phyloP scores from a whole-genome alignment of 331 rosid species.

The Ulmus americana region DNA sequence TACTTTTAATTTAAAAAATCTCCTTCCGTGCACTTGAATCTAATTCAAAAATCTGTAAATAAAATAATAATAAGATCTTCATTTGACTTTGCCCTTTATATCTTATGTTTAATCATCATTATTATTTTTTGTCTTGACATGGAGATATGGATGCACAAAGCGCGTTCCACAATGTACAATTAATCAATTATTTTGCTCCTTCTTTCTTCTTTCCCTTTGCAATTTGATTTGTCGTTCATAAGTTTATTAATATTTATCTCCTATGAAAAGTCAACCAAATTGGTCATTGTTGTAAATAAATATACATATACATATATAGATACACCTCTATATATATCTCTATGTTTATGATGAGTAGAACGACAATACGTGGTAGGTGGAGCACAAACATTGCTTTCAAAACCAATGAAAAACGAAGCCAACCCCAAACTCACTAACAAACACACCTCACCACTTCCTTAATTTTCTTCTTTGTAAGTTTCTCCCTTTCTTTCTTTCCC shows the following conservation, averaged over 20 bases:
- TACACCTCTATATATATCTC: too few relatives aligned
- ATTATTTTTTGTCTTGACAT: too few relatives aligned
- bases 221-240: background rate
- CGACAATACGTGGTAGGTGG: conserved; percentile 60
- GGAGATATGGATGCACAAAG: too few relatives aligned
- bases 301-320: too few relatives aligned
- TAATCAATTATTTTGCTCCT: background rate
- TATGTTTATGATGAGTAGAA: too few relatives aligned
- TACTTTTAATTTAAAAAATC: too few relatives aligned
- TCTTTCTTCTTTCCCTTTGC: background rate
- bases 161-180: too few relatives aligned
- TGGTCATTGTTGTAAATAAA: background rate
- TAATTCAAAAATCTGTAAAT: too few relatives aligned
- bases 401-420: conserved; percentile 12
- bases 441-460: conserved; percentile 15
- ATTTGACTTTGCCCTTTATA: too few relatives aligned
- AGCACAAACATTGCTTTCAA: conserved; percentile 42
- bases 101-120: too few relatives aligned
- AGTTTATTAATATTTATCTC: background rate
- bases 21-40: too few relatives aligned
- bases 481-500: background rate
- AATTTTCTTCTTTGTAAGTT: conserved; percentile 4
- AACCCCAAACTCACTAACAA: conserved; percentile 14
- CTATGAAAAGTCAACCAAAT: conserved; percentile 10
- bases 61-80: too few relatives aligned